Evolutionary conservation across 2,329 filamentous ascomycete species (phyloP), one percentile per base, ranked within the genome.

Genomic region (Fusarium tupiense): DNA sequence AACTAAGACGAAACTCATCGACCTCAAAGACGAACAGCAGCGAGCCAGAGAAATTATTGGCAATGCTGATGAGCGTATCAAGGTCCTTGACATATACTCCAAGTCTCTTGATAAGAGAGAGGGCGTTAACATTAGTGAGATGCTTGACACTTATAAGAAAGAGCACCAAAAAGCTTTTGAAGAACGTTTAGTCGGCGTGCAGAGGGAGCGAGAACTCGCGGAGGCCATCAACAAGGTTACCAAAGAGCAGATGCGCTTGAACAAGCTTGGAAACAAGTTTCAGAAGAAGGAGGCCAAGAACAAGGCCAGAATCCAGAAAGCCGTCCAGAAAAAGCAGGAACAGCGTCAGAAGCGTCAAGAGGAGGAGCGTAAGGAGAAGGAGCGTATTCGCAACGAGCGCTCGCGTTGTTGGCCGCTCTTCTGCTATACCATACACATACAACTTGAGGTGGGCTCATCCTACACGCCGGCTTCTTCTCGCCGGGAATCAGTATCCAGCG

Each of bases 401-500:
- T 79, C 84, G 41, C 79, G 78, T 7, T 88, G 87, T 76, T 89
- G 87, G 88, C 85, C 87, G 9, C 85, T 84, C 59, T 82, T 82
- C 41, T 85, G 84, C 74, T 89, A 88, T 77, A 80, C 82, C 5
- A 81, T 89, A 47, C 86, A 83, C 26, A 86, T 90, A 76, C 86
- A 83, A n/a, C 82, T 90, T 31, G 87, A 89, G 52, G 84, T 83
- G 24, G 77, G 81, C 41, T 40, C 64, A 12, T 80, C 61, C 31
- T 80, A 83, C 52, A 87, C 86, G 0, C 85, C 85, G 4, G 60
- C 72, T 40, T 86, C 86, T 0, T 89, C 88, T 17, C 85, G 87
- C 14, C 85, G 87, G 29, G 83, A 78, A 54, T 90, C 88, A 2
- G 73, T 87, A 19, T 81, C 85, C 9, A 91, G 91, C 44, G 87